Percentiles rank a stretch among this genome's conserved stretches.
Evolutionary conservation across 73 alveolate species (phyloP).

Genomic region (Paramecium sexaurelia): DNA sequence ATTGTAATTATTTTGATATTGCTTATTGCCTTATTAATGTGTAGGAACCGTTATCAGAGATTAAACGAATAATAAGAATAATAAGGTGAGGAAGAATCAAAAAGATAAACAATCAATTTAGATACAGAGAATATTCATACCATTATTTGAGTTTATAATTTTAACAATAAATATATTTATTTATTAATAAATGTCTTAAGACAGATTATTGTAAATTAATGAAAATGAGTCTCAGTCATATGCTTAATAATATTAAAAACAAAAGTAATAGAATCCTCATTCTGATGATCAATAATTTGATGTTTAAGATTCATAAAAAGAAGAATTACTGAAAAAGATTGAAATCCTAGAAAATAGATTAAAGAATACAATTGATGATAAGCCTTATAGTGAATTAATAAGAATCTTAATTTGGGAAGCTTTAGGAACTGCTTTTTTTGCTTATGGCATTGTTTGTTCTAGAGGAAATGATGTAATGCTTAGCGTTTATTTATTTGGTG

Average conservation of each 20-base stretch:
- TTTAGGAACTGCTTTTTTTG: constrained; percentile 10
- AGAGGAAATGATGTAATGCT: constrained; percentile 43
- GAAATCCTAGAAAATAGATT: not conserved
- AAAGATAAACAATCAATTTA: not conserved
- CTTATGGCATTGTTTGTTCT: constrained; percentile 35
- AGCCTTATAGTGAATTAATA: not conserved
- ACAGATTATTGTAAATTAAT: not conserved
- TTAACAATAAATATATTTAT: not conserved
- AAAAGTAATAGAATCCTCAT: not conserved
- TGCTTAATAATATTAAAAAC: not conserved
- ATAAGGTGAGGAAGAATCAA: not conserved
- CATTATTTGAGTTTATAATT: not conserved
- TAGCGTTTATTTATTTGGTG: constrained; percentile 17
- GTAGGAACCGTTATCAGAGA: not conserved
- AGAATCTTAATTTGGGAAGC: constrained; percentile 21
- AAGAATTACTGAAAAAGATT: not conserved
- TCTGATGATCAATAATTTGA: not conserved
- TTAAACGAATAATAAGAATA: not conserved
- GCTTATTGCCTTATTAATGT: not conserved
- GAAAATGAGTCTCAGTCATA: not conserved
- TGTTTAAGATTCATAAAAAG: not conserved
- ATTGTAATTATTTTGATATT: not conserved
- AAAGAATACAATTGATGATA: not conserved
- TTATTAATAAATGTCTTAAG: not conserved
- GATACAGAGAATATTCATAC: not conserved